These are phyloP conservation scores for Friedmanniomyces simplex DNA, from an alignment of 495 filamentous ascomycete genomes.

Conservation along the genomic window DNA sequence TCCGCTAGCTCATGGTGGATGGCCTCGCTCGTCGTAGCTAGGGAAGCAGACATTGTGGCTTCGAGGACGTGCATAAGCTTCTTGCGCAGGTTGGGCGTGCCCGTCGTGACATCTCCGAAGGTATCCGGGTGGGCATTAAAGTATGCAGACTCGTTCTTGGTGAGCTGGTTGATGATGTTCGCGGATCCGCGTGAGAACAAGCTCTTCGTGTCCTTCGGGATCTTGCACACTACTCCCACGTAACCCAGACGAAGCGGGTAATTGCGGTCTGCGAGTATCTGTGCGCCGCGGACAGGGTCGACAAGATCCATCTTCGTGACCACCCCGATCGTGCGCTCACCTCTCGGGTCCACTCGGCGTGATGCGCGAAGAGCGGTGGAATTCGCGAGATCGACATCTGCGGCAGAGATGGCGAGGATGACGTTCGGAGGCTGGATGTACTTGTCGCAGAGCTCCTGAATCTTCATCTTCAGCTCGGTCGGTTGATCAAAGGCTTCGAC, in stretches of 20 bases:
- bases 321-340: conserved; percentile 93
- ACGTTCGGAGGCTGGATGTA: conserved; percentile 96
- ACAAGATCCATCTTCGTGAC: conserved; percentile 99
- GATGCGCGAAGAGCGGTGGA: conserved; percentile 88
- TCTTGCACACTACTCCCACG: conserved; percentile 83
- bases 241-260: conserved; percentile 95
- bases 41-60: conserved; percentile 86
- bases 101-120: conserved; percentile 64
- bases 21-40: conserved; percentile 77
- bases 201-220: conserved; percentile 55
- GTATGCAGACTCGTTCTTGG: conserved; percentile 77
- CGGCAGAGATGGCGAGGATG: conserved; percentile 93
- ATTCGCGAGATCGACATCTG: conserved; percentile 94
- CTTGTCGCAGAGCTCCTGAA: conserved; percentile 92
- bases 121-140: conserved; percentile 76
- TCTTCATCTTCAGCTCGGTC: conserved; percentile 85
- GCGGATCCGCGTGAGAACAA: conserved; percentile 77
- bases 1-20: conserved; percentile 95
- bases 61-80: conserved; percentile 96
- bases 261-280: conserved; percentile 75
- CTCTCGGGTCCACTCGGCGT: conserved; percentile 82
- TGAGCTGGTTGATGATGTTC: conserved; percentile 71
- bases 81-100: conserved; percentile 77
- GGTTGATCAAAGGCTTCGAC: conserved; percentile 87
- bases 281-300: conserved; percentile 64